Evolutionary conservation across 176 grass and related monocot genomes (phyloP).

Genomic region (Cenchrus americanus): DNA sequence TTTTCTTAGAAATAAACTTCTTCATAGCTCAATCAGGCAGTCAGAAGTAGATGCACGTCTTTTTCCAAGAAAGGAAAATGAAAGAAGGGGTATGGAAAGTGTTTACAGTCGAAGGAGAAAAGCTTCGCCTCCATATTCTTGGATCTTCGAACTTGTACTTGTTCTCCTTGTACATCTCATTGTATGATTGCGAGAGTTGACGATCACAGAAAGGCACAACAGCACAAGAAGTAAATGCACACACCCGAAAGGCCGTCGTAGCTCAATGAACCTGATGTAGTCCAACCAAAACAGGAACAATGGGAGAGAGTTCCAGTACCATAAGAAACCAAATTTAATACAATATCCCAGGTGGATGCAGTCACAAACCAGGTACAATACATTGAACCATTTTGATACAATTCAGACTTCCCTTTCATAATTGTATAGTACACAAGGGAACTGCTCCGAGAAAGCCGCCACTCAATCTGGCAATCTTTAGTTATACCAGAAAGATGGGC

Average conservation of each 20-base stretch:
- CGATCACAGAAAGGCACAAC: not conserved
- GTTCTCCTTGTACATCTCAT: not conserved
- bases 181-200: not conserved
- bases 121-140: not conserved
- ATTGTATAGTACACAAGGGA: slow-evolving; percentile 30
- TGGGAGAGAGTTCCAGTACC: slow-evolving; percentile 1
- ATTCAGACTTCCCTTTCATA: not conserved
- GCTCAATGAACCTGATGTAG: not conserved
- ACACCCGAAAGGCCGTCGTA: not conserved
- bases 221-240: not conserved
- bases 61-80: not conserved
- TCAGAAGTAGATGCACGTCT: not conserved
- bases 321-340: slow-evolving; percentile 2
- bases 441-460: not conserved
- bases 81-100: too few species aligned
- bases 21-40: not conserved
- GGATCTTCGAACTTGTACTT: not conserved
- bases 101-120: not conserved
- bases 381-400: slow-evolving; percentile 31
- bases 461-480: not conserved
- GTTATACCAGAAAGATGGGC: not conserved
- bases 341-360: slow-evolving; percentile 14
- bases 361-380: not conserved
- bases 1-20: not conserved
- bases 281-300: not conserved